Evolutionary conservation across 2,329 filamentous ascomycete genomes (phyloP), one percentile per base, ranked within the genome.

Genomic region (Cadophora luteo-olivacea): DNA sequence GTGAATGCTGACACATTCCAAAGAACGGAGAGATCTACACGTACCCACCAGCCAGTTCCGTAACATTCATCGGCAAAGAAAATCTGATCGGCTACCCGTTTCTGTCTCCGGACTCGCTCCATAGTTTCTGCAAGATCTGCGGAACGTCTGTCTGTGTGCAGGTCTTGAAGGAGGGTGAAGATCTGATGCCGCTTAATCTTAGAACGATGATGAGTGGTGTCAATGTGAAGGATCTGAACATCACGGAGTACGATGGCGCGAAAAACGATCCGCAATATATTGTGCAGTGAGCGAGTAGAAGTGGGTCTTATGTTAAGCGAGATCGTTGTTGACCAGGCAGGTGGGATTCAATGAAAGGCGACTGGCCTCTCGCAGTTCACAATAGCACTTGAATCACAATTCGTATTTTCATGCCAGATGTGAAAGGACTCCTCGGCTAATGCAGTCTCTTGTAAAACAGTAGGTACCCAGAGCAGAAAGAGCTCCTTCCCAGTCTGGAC

Each of bases 91-190:
- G 57, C 3, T 74, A 74, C 41, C 57, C 51, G 4, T 70, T 74
- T 52, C 61, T 74, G 14, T 69, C 66, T 3, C 61, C 68, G 24
- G 64, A 71, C 12, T 70, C 72, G 1, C 62, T 72, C 16, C 73
- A 73, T 55, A 68, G 63, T 3, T 74, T 74, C 57, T 74, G 73
- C 32, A 70, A 66, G 11, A 64, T 45, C 24, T 74, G 73, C 36
- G 72, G 72, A 3, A 64, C 67, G 0, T 70, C 65, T 45, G 67
- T 74, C 14, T 49, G 71, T 6, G 70, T 73, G 12, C 54, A 68
- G 22, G 70, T 71, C 8, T 32, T 49, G 14, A 60, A 66, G 6
- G 65, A 68, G n/a, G 64, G 41, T 12, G 69, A 69, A 33, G 68
- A 69, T 58, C 16, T 69, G 14, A 52, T 64, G 58, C 71, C 71